Base-by-base conservation (phyloP, 495 filamentous ascomycete species). In the Penicillium arizonense region DNA sequence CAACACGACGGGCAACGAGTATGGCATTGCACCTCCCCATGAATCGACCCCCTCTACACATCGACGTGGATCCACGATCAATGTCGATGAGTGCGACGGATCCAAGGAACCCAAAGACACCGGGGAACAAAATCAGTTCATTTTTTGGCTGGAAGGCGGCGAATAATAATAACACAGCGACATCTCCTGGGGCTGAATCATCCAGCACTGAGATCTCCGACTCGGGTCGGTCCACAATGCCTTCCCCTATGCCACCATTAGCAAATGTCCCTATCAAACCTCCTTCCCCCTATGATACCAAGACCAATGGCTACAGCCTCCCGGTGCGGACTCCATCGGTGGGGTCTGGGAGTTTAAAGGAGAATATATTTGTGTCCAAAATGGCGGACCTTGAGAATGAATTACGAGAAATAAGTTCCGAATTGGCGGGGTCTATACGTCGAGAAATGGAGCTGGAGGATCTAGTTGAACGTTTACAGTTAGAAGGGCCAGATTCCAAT, bases 361-460 rank as follows among this genome's bases (percentile, higher is more conserved):
- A 77, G 5, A 65, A 69, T 49, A 74, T 74, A 57, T 76, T 68
- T 21, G 87, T 68, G 78, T 87, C 65, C 24, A 73, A 75, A 50
- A 59, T 77, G 51, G 62, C 69, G 61, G 92, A 95, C 61, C 82
- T 98, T 75, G 92, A 97, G 76, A 88, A 90, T 59, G 94, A 98
- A 76, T 71, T 98, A 67, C 87, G 89, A 55, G 87, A 91, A 66
- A 92, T 98, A 64, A 94, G 90, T 69, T 82, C 87, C 50, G 95
- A 98, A 72, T 72, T 97, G 63, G 95, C 94, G 20, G 80, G 85
- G 30, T 97, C 93, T 26, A 97, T 98, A 60, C 82, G 87, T 52
- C 84, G 94, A 57, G 94, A 98, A 76, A 91, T 98, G 86, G 94
- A 98, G 59, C 69, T 98, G 42, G 94, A 98, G 66, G 95, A 98